Evolutionary conservation across 106 monocot genomes (phyloP).

Genomic region (Posidonia australis): DNA sequence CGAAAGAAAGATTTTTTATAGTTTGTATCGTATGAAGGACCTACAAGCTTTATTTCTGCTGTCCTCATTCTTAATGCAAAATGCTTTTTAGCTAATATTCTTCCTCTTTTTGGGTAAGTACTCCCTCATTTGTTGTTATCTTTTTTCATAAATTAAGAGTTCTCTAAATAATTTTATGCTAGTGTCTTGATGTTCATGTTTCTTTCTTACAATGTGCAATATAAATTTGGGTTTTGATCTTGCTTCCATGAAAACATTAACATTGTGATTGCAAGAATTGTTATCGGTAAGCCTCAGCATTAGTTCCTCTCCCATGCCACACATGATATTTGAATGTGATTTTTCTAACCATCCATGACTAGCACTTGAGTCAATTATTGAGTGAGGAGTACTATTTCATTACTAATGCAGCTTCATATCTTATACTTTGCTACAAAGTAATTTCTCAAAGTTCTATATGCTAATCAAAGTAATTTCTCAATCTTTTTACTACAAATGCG

Average conservation of each 20-base stretch:
- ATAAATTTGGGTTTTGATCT: conserved; percentile 6
- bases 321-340: too few species aligned
- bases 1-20: too few species aligned
- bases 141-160: too few species aligned
- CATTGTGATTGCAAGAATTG: conserved; percentile 3
- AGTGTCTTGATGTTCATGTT: neutral
- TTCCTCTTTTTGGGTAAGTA: conserved; percentile 85
- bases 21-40: too few species aligned
- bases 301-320: too few species aligned
- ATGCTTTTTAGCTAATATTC: conserved; percentile 71
- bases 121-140: neutral
- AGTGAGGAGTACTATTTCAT: too few species aligned
- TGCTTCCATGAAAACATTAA: conserved; percentile 8
- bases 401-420: too few species aligned
- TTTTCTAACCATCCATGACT: too few species aligned
- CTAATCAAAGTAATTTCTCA: conserved; percentile 48
- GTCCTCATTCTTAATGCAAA: conserved; percentile 35
- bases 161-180: neutral
- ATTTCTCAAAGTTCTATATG: conserved; percentile 36
- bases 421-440: too few species aligned
- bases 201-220: neutral
- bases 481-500: too few species aligned
- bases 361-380: too few species aligned
- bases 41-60: too few species aligned
- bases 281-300: conserved; percentile 1